Evolutionary conservation across 192 early-diverging fungal species (phyloP).

Genomic region (Oehlia diaphana): DNA sequence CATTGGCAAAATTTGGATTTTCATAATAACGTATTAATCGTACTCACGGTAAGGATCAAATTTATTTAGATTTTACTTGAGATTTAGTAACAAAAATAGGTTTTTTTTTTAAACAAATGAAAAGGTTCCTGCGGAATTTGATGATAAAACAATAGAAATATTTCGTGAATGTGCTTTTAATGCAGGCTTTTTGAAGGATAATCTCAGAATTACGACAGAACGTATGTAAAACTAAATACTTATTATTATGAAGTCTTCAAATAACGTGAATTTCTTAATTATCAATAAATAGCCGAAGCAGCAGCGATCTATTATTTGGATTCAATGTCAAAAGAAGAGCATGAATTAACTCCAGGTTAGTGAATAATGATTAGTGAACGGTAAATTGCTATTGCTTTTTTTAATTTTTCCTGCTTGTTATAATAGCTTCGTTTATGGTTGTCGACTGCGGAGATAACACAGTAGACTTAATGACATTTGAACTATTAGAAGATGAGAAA

Average conservation of each 20-base stretch:
- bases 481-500: constrained; percentile 33
- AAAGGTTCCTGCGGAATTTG: constrained; percentile 1
- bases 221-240: not conserved
- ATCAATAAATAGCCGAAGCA: constrained; percentile 20
- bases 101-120: not conserved
- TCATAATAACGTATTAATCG: not conserved
- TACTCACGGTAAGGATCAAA: not conserved
- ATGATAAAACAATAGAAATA: not conserved
- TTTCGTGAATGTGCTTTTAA: constrained; percentile 15
- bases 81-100: too few relatives aligned
- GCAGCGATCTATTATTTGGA: constrained; percentile 23
- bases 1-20: not conserved
- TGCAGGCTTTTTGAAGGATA: not conserved
- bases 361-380: too few relatives aligned
- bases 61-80: not conserved
- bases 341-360: not conserved
- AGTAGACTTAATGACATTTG: constrained; percentile 51
- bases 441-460: constrained; percentile 61
- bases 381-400: too few relatives aligned
- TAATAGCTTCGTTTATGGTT: constrained; percentile 48
- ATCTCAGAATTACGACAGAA: constrained; percentile 1
- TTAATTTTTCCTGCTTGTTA: too few relatives aligned
- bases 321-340: not conserved
- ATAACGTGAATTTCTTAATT: not conserved
- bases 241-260: not conserved